Percentiles rank a stretch among this genome's conserved stretches.
Evolutionary conservation across 1,139 yeast genomes (phyloP).

Genomic region (Hemisphaericaspora lyxosophila): DNA sequence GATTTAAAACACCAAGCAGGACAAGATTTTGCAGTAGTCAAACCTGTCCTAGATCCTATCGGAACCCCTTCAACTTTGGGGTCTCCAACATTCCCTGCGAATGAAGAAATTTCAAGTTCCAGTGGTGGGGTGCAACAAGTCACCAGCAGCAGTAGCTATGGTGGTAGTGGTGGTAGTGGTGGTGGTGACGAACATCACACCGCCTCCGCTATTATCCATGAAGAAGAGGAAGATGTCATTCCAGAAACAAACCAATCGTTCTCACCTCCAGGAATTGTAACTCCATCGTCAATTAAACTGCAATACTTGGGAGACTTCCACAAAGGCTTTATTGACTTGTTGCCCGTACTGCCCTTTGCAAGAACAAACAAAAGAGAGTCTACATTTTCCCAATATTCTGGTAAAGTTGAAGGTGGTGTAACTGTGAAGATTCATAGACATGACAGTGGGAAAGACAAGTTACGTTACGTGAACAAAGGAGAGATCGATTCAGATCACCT

Average conservation of each 20-base stretch:
- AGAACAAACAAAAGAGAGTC: slow-evolving; percentile 21
- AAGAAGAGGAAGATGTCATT: not conserved
- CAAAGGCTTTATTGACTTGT: too few species aligned
- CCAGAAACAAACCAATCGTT: not conserved
- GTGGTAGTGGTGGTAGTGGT: too few species aligned
- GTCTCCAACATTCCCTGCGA: slow-evolving; percentile 5
- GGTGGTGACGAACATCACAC: not conserved
- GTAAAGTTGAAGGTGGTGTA: slow-evolving; percentile 20
- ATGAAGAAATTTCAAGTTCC: not conserved
- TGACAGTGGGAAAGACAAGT: slow-evolving; percentile 6
- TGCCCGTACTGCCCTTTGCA: too few species aligned
- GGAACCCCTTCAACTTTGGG: slow-evolving; percentile 4
- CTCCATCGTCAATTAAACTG: not conserved
- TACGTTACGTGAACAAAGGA: not conserved
- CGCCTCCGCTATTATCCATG: not conserved
- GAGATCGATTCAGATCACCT: slow-evolving; percentile 2
- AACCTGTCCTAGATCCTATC: slow-evolving; percentile 11
- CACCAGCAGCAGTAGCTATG: too few species aligned
- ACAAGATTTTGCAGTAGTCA: slow-evolving; percentile 7
- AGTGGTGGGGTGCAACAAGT: too few species aligned
- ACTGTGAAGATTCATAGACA: slow-evolving; percentile 20
- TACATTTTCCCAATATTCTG: slow-evolving; percentile 32
- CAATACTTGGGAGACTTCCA: not conserved
- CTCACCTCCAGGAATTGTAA: slow-evolving; percentile 3
- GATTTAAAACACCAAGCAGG: too few species aligned